Conservation (phyloP, 441 rosid species). For the Geranium incanum region DNA sequence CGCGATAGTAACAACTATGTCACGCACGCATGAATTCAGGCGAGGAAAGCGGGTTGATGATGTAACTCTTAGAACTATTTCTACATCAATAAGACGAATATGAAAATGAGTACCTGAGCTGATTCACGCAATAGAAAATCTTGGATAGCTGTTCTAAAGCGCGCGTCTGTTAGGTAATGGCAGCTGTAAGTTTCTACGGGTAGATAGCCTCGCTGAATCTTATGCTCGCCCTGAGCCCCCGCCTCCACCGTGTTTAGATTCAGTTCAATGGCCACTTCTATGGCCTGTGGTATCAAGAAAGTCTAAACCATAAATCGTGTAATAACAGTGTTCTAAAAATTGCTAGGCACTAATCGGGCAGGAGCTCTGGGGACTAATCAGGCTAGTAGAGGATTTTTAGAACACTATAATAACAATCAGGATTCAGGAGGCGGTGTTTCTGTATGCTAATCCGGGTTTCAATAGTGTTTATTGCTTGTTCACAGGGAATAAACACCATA, state of each 20-base stretch:
- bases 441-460: background rate
- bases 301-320: constrained; percentile 6
- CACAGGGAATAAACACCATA: background rate
- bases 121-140: constrained; percentile 69
- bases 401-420: too few relatives aligned
- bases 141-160: constrained; percentile 63
- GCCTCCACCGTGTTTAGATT: constrained; percentile 77
- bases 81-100: background rate
- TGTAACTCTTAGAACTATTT: too few relatives aligned
- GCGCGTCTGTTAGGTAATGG: constrained; percentile 71
- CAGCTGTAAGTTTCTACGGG: constrained; percentile 87
- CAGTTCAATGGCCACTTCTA: constrained; percentile 86
- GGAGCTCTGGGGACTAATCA: too few relatives aligned
- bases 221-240: constrained; percentile 98
- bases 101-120: constrained; percentile 47
- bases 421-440: background rate
- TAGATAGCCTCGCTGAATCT: constrained; percentile 84
- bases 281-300: constrained; percentile 45
- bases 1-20: too few relatives aligned
- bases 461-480: background rate
- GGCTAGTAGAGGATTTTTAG: too few relatives aligned
- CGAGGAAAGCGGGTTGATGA: background rate
- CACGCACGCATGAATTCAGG: too few relatives aligned
- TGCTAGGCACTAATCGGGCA: too few relatives aligned
- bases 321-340: background rate